Conservation (phyloP, 495 filamentous ascomycete species). For the Tetracladium marchalianum region DNA sequence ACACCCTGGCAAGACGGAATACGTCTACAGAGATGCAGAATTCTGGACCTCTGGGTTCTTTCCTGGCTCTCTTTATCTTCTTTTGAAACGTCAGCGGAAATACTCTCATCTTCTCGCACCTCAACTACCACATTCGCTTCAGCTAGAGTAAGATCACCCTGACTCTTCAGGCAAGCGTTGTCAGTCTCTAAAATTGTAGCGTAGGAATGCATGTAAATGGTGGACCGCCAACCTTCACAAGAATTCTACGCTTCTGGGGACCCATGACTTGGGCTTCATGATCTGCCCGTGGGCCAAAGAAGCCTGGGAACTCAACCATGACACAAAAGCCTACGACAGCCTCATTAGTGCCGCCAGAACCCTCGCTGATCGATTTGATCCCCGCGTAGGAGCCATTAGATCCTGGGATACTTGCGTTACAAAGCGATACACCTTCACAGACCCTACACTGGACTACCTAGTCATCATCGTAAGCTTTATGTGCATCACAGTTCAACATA, state of each 20-base stretch:
- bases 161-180: conserved; percentile 15
- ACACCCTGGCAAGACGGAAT: conserved; percentile 16
- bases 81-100: conserved; percentile 10
- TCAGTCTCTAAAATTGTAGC: conserved; percentile 21
- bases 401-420: conserved; percentile 24
- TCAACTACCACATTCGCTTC: conserved; percentile 9
- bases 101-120: conserved; percentile 9
- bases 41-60: conserved; percentile 35
- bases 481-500: conserved; percentile 2
- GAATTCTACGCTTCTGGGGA: conserved; percentile 24
- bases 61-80: conserved; percentile 26
- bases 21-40: conserved; percentile 22
- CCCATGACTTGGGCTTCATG: conserved; percentile 34
- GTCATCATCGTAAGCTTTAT: conserved; percentile 35
- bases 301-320: conserved; percentile 20
- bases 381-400: conserved; percentile 18
- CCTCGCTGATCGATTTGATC: conserved; percentile 24
- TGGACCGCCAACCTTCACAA: conserved; percentile 26
- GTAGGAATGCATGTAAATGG: not conserved
- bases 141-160: not conserved
- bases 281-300: conserved; percentile 25
- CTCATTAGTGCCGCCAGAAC: conserved; percentile 24
- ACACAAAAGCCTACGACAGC: conserved; percentile 19
- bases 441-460: not conserved
- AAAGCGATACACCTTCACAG: conserved; percentile 21